Percentiles rank a stretch among this genome's conserved stretches.
Evolutionary conservation across 2,329 filamentous ascomycete species (phyloP).

Genomic region (Graphilbum ipis-grandicollis): DNA sequence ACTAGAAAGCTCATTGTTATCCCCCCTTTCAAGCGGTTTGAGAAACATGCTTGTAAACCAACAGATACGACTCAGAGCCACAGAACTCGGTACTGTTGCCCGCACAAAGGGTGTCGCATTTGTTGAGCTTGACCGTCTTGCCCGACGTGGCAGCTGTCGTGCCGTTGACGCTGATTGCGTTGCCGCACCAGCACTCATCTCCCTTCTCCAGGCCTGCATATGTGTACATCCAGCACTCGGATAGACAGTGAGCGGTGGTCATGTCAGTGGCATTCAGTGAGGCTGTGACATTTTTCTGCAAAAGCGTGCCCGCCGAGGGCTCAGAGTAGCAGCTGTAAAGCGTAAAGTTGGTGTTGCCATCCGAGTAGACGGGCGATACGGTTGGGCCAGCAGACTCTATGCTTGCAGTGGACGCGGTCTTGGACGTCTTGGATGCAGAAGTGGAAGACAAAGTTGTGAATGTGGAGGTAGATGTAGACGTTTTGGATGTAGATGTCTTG

Average conservation of each 20-base stretch:
- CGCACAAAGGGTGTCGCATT: conserved; percentile 5
- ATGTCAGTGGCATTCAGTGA: conserved; percentile 9
- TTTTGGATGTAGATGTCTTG: not conserved
- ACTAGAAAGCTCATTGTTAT: too few species aligned
- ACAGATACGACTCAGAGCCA: conserved; percentile 4
- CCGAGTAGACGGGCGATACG: conserved; percentile 1
- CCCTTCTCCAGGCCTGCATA: conserved; percentile 22
- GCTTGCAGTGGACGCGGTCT: too few species aligned
- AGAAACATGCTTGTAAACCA: conserved; percentile 7
- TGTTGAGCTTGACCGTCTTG: not conserved
- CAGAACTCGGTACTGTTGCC: conserved; percentile 8
- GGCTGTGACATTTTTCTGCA: conserved; percentile 2
- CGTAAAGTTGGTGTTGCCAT: conserved; percentile 9
- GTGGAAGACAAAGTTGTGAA: not conserved
- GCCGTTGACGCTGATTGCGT: conserved; percentile 11
- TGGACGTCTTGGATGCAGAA: not conserved
- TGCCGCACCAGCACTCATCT: conserved; percentile 22
- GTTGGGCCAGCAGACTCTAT: too few species aligned
- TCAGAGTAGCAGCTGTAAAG: conserved; percentile 9
- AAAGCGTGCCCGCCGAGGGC: conserved; percentile 8
- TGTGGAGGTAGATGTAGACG: not conserved
- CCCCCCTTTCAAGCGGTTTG: too few species aligned
- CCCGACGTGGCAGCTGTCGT: conserved; percentile 7
- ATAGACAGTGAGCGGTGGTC: conserved; percentile 15
- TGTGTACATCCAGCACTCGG: conserved; percentile 13